Evolutionary conservation across 2,329 filamentous ascomycete species (phyloP).

Genomic region (Scytalidium lignicola): DNA sequence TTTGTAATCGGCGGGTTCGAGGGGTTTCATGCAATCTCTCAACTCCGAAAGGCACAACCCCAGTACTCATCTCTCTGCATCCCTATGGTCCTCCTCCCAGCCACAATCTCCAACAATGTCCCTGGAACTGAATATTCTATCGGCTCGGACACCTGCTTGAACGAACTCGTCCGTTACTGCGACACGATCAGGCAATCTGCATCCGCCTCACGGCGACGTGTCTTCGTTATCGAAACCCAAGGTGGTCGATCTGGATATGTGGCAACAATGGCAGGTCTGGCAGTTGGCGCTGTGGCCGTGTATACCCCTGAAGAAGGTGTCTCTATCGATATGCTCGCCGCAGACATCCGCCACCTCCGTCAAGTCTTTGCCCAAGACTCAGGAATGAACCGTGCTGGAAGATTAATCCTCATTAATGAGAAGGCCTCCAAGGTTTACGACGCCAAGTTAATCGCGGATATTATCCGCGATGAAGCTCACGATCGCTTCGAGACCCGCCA

Average conservation of each 20-base stretch:
- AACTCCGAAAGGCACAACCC: conserved; percentile 75
- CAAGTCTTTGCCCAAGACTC: conserved; percentile 79
- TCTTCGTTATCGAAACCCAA: conserved; percentile 98
- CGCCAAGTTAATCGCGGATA: conserved; percentile 89
- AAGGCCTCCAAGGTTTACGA: conserved; percentile 86
- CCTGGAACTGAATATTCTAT: conserved; percentile 96
- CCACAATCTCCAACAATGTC: conserved; percentile 99
- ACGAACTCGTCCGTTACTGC: conserved; percentile 90
- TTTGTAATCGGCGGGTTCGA: conserved; percentile 95
- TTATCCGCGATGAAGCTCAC: conserved; percentile 89
- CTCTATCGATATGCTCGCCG: conserved; percentile 84
- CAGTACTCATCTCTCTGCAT: conserved; percentile 85
- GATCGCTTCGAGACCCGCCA: conserved; percentile 90
- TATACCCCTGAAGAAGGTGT: conserved; percentile 98
- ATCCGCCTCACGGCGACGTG: conserved; percentile 83
- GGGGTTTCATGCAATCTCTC: conserved; percentile 86
- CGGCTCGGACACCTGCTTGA: conserved; percentile 93
- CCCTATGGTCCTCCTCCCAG: conserved; percentile 83
- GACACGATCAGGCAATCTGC: conserved; percentile 98
- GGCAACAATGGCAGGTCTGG: conserved; percentile 81
- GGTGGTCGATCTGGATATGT: conserved; percentile 92
- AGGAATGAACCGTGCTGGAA: conserved; percentile 83
- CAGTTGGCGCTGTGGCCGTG: conserved; percentile 87
- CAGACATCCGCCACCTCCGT: conserved; percentile 85
- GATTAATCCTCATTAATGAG: conserved; percentile 95